Evolutionary conservation across 1,284 basidiomycete genomes (phyloP), one percentile per base, ranked within the genome.

Genomic region (Coniferiporia sulphurascens): DNA sequence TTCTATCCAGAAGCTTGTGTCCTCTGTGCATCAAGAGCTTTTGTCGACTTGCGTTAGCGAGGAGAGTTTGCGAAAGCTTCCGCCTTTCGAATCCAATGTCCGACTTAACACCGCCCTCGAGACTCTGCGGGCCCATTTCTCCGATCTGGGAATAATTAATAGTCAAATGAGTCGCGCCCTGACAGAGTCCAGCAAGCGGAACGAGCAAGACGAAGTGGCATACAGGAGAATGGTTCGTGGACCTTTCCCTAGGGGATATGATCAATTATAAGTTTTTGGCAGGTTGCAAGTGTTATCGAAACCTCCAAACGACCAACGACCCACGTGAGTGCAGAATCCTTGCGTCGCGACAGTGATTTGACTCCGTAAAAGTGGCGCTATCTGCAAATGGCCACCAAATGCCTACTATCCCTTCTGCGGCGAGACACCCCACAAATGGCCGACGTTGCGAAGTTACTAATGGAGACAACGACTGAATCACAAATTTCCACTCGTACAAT

Each of bases 1-100:
- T 19, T 95, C 93, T 0, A 84, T 98, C 27, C 96, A 98, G 74
- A 91, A 95, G 67, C 75, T 98, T 8, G 85, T 96, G 44, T 78
- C 78, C 52, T 86, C 76, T 50, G 77, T 95, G 41, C 84, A 89
- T 15, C 81, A 85, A 64, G 91, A 96, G 62, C 83, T 81, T 61
- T 66, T 84, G 48, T 65, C 71, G 17, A 76, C 85, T 65, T 72
- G 57, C 34, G 38, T 89, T 12, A 79, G 78, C 27, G 86, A 89
- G 69, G 86, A 89, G 67, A 72, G 78, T 2, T 73, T 81, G 34
- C 52, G 49, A 21, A 55, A 45, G 45, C 36, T 32, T 81, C 81
- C 59, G 85, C 86, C 7, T 81, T 76, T 10, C 7, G 49, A 49
- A 32, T 27, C 49, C 12, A 73, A 74, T 3, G 74, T 77, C 10